Evolutionary conservation across 73 alveolate genomes (phyloP), one percentile per base, ranked within the genome.

Genomic region (Blepharisma stoltei): DNA sequence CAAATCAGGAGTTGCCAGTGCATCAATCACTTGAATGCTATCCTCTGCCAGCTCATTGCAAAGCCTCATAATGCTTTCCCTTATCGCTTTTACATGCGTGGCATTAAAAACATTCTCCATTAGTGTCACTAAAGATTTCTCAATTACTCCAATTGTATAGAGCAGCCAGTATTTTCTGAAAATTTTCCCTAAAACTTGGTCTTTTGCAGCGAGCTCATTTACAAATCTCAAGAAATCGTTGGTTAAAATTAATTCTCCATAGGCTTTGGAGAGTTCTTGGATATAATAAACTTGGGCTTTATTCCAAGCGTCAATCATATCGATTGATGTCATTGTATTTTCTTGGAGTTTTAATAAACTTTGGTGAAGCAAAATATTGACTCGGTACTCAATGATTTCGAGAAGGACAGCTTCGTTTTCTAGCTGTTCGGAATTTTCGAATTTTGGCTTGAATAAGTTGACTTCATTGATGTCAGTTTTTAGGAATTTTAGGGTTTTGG

Each of bases 1-100:
- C 48, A 52, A 55, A 69, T 83, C 90, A 32, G 85, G 82, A 46
- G 90, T 81, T 21, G 87, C 90, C 48, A 83, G 54, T 0, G 90
- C 83, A 78, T 83, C 90, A 41, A 83, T 47, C 37, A 83, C 73
- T 60, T 14, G 48, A 14, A 60, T 20, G 2, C 18, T 9, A n/a
- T 9, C 38, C 3, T 60, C 46, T 5, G 46, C 73, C 23, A 60
- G 14, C 23, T 60, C 73, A 18, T 60, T 25, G 23, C 73, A 60
- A 20, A 60, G 46, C 23, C 46, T 25, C 14, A 60, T 60, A 60
- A 20, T n/a, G 18, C 45, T 60, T 14, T 60, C 73, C 45, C 73
- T 14, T 18, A 60, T 8, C 14, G 11, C 38, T 60, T n/a, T 25
- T 1, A n/a, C 14, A 60, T 60, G 38, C 0, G 18, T 25, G 5